Conservation (phyloP, 345 rosid genomes). For the Populus ilicifolia region DNA sequence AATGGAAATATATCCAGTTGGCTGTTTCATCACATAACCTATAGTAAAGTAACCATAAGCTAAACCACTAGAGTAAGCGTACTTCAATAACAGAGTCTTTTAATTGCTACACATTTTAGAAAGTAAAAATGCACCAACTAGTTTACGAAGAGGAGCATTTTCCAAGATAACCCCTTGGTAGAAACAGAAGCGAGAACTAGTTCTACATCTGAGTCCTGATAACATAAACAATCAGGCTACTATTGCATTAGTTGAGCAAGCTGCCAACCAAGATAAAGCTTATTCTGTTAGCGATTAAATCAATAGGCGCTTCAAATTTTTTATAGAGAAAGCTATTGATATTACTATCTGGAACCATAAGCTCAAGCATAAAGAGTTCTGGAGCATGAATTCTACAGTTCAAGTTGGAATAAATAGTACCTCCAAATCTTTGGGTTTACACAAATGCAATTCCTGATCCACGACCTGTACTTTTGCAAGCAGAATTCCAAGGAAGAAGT, state of each 20-base stretch:
- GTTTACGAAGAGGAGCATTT: background rate
- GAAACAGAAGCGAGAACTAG: background rate
- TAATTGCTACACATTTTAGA: background rate
- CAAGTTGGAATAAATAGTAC: conserved; percentile 27
- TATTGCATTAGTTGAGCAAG: background rate
- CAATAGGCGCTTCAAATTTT: background rate
- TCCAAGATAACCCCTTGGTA: no score
- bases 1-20: no score
- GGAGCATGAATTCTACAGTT: background rate
- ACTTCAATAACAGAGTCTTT: background rate
- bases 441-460: conserved; percentile 57
- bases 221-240: background rate
- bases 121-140: background rate
- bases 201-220: background rate
- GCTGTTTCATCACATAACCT: no score
- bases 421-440: conserved; percentile 59
- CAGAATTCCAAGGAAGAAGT: conserved; percentile 70
- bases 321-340: background rate
- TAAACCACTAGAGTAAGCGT: no score
- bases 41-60: no score
- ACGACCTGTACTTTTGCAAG: conserved; percentile 52
- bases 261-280: background rate
- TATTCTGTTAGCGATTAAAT: background rate
- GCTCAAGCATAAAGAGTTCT: background rate
- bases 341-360: background rate